Conservation (phyloP, 225 moss, liverwort and hornwort genomes). For the Bryum argenteum region DNA sequence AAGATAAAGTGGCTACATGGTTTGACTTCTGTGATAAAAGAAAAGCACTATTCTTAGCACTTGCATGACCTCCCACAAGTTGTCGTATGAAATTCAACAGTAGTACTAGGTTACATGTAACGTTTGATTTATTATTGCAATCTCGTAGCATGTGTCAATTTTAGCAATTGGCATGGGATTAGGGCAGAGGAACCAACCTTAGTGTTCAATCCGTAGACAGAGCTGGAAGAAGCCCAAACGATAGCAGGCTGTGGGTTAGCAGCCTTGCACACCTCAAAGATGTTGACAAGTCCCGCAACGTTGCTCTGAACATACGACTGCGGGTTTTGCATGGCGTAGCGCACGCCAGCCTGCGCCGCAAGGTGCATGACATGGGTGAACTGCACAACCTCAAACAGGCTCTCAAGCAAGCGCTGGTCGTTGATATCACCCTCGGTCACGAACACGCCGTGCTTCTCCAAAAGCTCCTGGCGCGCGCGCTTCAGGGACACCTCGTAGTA, state of each 20-base stretch:
- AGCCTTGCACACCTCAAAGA: slow-evolving; percentile 47
- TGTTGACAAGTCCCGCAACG: slow-evolving; percentile 40
- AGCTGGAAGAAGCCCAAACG: slow-evolving; percentile 57
- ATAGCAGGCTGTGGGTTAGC: slow-evolving; percentile 47
- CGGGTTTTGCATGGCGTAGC: slow-evolving; percentile 49
- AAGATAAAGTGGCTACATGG: too few relatives aligned
- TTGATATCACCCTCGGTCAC: slow-evolving; percentile 51
- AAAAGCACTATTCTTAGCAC: not conserved
- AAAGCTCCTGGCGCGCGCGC: slow-evolving; percentile 44
- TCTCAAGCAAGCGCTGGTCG: slow-evolving; percentile 29
- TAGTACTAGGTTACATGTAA: too few relatives aligned
- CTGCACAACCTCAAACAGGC: slow-evolving; percentile 39
- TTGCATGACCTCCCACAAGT: too few relatives aligned
- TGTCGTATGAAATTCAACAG: too few relatives aligned
- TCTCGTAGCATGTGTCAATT: too few relatives aligned
- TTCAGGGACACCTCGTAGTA: slow-evolving; percentile 51
- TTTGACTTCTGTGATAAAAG: too few relatives aligned
- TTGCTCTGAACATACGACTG: slow-evolving; percentile 46
- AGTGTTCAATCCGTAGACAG: slow-evolving; percentile 49
- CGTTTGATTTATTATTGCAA: too few relatives aligned
- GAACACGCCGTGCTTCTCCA: slow-evolving; percentile 43
- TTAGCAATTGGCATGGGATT: not conserved
- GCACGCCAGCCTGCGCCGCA: slow-evolving; percentile 40
- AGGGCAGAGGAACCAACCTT: slow-evolving; percentile 29
- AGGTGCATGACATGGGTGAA: slow-evolving; percentile 52